phyloP scores from a whole-genome alignment of 2,329 filamentous ascomycete species.

The Penicillium hordei region DNA sequence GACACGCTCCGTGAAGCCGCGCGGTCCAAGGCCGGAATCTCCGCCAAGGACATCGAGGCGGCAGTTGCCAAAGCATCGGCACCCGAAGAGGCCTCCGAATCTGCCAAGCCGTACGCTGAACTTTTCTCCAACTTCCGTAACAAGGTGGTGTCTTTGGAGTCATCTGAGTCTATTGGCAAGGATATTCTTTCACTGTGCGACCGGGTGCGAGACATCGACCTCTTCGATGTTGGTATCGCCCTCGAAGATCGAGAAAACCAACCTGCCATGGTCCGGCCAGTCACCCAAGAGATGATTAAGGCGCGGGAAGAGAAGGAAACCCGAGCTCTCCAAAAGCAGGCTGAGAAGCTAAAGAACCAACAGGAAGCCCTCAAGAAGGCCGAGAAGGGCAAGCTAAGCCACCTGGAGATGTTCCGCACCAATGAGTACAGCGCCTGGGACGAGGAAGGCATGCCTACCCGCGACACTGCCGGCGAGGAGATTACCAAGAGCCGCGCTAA shows the following conservation, averaged over 20 bases:
- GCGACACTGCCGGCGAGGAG: conserved; percentile 73
- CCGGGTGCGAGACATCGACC: conserved; percentile 73
- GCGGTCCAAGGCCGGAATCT: conserved; percentile 49
- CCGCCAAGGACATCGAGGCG: conserved; percentile 39
- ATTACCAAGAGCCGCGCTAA: conserved; percentile 77
- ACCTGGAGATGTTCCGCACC: conserved; percentile 58
- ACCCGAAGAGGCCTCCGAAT: conserved; percentile 26
- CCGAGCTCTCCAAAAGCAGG: conserved; percentile 49
- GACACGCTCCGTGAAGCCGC: conserved; percentile 60
- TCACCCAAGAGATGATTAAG: conserved; percentile 59
- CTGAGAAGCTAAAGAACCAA: conserved; percentile 59
- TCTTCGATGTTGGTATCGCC: conserved; percentile 81
- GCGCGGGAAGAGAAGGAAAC: conserved; percentile 56
- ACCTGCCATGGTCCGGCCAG: conserved; percentile 70
- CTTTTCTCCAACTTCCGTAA: conserved; percentile 47
- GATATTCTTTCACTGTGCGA: conserved; percentile 76
- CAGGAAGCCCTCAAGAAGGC: conserved; percentile 53
- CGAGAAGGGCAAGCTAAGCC: conserved; percentile 59
- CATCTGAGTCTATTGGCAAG: conserved; percentile 61
- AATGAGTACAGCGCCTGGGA: conserved; percentile 76
- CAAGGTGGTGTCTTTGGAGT: conserved; percentile 39
- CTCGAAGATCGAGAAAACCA: conserved; percentile 74
- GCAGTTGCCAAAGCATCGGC: conserved; percentile 36
- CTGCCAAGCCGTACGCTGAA: conserved; percentile 48
- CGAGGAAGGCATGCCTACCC: conserved; percentile 74